Conservation (phyloP, 352 stramenopile species). For the Thraustochytrium striatum region DNA sequence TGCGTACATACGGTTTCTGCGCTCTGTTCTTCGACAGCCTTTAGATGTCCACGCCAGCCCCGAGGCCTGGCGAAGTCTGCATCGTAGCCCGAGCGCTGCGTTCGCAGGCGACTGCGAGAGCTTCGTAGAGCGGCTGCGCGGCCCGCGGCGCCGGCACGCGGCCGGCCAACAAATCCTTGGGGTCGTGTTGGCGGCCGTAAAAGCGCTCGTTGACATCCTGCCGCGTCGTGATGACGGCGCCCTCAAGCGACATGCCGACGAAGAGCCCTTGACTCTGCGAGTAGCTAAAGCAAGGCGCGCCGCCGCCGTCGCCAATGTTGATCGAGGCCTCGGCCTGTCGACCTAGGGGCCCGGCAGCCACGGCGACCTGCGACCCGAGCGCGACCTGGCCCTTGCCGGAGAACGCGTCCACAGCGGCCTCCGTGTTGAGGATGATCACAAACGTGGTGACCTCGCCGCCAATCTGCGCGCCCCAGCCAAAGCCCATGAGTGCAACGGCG, state of each 20-base stretch:
- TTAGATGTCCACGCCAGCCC: too few relatives aligned
- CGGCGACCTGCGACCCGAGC: slow-evolving; percentile 67
- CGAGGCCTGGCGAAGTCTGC: too few relatives aligned
- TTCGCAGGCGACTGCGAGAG: slow-evolving; percentile 57
- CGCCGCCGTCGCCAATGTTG: slow-evolving; percentile 62
- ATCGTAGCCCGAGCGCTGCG: too few relatives aligned
- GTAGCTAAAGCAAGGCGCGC: slow-evolving; percentile 75
- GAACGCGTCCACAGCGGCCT: slow-evolving; percentile 74
- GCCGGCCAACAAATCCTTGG: slow-evolving; percentile 68
- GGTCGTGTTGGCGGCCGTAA: slow-evolving; percentile 68
- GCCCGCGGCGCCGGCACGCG: slow-evolving; percentile 70
- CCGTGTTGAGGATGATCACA: slow-evolving; percentile 75
- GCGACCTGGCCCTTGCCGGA: slow-evolving; percentile 69
- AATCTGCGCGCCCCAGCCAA: slow-evolving; percentile 70
- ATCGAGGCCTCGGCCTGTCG: slow-evolving; percentile 62
- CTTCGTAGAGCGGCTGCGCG: slow-evolving; percentile 74
- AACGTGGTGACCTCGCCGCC: slow-evolving; percentile 73
- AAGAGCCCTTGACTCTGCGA: slow-evolving; percentile 73
- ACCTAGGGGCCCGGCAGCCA: slow-evolving; percentile 71
- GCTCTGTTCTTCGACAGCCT: too few relatives aligned
- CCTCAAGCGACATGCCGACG: slow-evolving; percentile 73
- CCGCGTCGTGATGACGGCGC: slow-evolving; percentile 69
- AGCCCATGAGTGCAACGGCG: slow-evolving; percentile 70
- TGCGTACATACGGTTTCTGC: too few relatives aligned
- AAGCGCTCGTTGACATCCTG: slow-evolving; percentile 76